A percentile compares a stretch with the other conserved stretches of the same genome.
These are phyloP conservation scores for Ustilago tritici DNA, from an alignment of 1,284 basidiomycete genomes.

Conservation along the genomic window DNA sequence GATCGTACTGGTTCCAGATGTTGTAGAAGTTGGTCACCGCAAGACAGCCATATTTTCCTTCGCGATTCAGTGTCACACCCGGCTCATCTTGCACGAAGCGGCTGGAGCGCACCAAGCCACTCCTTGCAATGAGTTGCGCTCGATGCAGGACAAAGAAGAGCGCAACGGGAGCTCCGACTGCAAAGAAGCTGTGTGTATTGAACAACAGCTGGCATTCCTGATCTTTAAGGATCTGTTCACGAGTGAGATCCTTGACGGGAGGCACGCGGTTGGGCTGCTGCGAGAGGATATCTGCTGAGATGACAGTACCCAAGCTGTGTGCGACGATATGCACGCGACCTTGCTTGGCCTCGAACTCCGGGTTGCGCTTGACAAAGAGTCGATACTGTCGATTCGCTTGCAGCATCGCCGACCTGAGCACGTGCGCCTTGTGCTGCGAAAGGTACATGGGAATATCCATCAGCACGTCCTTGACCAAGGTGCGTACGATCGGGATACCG, in stretches of 20 bases:
- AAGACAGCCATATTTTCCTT: constrained; percentile 73
- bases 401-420: constrained; percentile 72
- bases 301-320: constrained; percentile 73
- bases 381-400: constrained; percentile 71
- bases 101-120: constrained; percentile 72
- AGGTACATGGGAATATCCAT: constrained; percentile 72
- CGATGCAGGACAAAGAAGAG: constrained; percentile 74
- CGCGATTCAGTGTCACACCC: constrained; percentile 70
- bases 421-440: constrained; percentile 72
- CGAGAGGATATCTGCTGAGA: constrained; percentile 74
- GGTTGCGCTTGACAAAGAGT: constrained; percentile 74
- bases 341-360: constrained; percentile 69
- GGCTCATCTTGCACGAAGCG: constrained; percentile 71
- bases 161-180: constrained; percentile 73
- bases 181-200: constrained; percentile 73
- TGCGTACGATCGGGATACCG: constrained; percentile 57
- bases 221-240: constrained; percentile 23
- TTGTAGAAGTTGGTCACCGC: constrained; percentile 73
- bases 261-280: constrained; percentile 73
- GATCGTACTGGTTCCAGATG: constrained; percentile 73
- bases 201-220: constrained; percentile 52
- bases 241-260: constrained; percentile 26
- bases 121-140: constrained; percentile 73
- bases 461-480: constrained; percentile 68
- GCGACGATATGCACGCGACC: constrained; percentile 71